Evolutionary conservation across 768 basidiomycete genomes (phyloP).

Genomic region (Termitomyces titanicus): DNA sequence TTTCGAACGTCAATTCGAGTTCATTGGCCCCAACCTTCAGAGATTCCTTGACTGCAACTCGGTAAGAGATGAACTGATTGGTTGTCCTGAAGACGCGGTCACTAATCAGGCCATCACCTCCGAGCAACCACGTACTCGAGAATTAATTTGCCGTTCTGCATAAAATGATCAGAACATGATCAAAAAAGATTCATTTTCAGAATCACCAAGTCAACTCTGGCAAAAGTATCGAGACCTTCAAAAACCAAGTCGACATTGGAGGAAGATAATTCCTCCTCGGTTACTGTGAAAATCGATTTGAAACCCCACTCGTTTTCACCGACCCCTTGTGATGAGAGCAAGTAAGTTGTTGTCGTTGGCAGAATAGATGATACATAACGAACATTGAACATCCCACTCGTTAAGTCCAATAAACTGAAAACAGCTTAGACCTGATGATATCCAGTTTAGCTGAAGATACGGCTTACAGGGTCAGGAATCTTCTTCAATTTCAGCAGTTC

Average conservation of each 20-base stretch:
- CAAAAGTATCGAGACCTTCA: slow-evolving; percentile 91
- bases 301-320: slow-evolving; percentile 88
- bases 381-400: slow-evolving; percentile 92
- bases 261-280: slow-evolving; percentile 39
- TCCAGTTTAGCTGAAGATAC: slow-evolving; percentile 4
- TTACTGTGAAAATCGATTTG: slow-evolving; percentile 57
- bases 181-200: background rate
- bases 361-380: background rate
- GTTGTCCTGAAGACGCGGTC: slow-evolving; percentile 42
- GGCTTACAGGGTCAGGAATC: slow-evolving; percentile 80
- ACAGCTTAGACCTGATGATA: background rate
- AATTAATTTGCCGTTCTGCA: slow-evolving; percentile 71
- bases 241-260: slow-evolving; percentile 73
- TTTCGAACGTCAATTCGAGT: slow-evolving; percentile 67
- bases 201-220: slow-evolving; percentile 64
- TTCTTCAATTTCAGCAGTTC: slow-evolving; percentile 70
- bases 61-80: slow-evolving; percentile 82
- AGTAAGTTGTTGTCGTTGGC: background rate
- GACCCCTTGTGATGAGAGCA: slow-evolving; percentile 55
- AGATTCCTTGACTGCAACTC: slow-evolving; percentile 51
- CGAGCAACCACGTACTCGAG: slow-evolving; percentile 40
- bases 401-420: slow-evolving; percentile 68
- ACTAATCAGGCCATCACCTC: slow-evolving; percentile 1
- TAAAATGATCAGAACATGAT: background rate
- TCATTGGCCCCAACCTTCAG: slow-evolving; percentile 60